Evolutionary conservation across 106 monocot genomes (phyloP), one percentile per base, ranked within the genome.

Genomic region (Triglochin maritima): DNA sequence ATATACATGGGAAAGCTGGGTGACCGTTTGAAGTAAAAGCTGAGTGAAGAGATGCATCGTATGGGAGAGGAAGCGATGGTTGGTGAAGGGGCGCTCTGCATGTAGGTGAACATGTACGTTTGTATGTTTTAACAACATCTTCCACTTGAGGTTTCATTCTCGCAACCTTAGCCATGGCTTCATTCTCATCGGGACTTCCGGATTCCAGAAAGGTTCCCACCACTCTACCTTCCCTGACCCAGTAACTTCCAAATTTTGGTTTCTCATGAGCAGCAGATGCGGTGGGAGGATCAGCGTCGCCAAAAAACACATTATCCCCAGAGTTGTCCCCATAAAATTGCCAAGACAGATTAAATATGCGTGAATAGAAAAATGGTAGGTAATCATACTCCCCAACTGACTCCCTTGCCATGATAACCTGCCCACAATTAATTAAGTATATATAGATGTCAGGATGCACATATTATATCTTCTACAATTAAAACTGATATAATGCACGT

Each of bases 281-380:
- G 3, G 85, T 79, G 5, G 72, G 58, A 1, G 92, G 92, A 44
- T 88, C 62, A 17, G 52, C 78, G 58, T 92, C 83, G 2, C 92
- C 92, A 61, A 92, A 92, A 7, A 92, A 63, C 68, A 92, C 79
- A 0, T 79, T 76, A 1, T 85, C 92, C 0, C 92, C 92, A 5
- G 71, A 77, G 51, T 88, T 92, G 79, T 92, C 87, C 7, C 92
- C 92, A 60, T 87, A 88, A 72, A 92, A 92, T 62, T 92, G 92
- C 92, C 92, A 92, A 17, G 92, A 83, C 6, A 92, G 72, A 70
- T 92, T 79, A 47, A 92, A 92, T 3, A 85, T 65, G 2, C 87
- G 85, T 4, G 92, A 92, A 59, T 92, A 92, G 83, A 92, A 92
- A 60, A 73, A 87, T 8, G 92, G 92, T 13, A 92, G 87, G 66